Conservation (phyloP, 1,284 basidiomycete species). For the Naganishia sp. region DNA sequence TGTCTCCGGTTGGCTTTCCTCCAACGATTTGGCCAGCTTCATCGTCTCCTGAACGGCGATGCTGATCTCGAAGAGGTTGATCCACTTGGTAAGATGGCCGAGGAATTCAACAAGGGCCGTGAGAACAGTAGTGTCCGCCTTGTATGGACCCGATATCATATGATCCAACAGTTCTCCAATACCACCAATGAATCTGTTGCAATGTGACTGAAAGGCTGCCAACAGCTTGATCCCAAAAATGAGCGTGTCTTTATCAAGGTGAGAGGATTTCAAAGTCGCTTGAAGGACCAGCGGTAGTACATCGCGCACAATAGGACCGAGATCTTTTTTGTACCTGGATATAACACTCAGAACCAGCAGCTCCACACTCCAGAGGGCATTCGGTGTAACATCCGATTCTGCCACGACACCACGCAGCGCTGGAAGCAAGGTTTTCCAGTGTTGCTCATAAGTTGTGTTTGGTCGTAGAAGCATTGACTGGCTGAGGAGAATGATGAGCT, state of each 20-base stretch:
- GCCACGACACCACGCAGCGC: slow-evolving; percentile 1
- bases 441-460: slow-evolving; percentile 8
- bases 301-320: slow-evolving; percentile 10
- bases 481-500: slow-evolving; percentile 26
- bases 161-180: slow-evolving; percentile 20
- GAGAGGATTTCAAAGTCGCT: neutral
- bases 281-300: slow-evolving; percentile 20
- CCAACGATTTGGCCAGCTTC: neutral
- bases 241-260: slow-evolving; percentile 21
- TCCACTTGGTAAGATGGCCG: slow-evolving; percentile 25
- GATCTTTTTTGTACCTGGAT: slow-evolving; percentile 26
- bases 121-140: neutral
- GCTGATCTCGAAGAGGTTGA: slow-evolving; percentile 24
- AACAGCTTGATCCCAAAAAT: slow-evolving; percentile 29
- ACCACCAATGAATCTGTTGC: slow-evolving; percentile 12
- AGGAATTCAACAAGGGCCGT: slow-evolving; percentile 3
- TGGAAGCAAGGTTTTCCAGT: slow-evolving; percentile 13
- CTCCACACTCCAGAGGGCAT: slow-evolving; percentile 18
- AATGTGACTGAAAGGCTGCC: slow-evolving; percentile 28
- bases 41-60: slow-evolving; percentile 11
- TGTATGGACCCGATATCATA: neutral
- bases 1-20: neutral
- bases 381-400: slow-evolving; percentile 10
- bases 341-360: slow-evolving; percentile 28
- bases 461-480: slow-evolving; percentile 31